These are phyloP conservation scores for Backusella sp. DNA, from an alignment of 192 early-diverging fungal genomes.

Conservation along the genomic window DNA sequence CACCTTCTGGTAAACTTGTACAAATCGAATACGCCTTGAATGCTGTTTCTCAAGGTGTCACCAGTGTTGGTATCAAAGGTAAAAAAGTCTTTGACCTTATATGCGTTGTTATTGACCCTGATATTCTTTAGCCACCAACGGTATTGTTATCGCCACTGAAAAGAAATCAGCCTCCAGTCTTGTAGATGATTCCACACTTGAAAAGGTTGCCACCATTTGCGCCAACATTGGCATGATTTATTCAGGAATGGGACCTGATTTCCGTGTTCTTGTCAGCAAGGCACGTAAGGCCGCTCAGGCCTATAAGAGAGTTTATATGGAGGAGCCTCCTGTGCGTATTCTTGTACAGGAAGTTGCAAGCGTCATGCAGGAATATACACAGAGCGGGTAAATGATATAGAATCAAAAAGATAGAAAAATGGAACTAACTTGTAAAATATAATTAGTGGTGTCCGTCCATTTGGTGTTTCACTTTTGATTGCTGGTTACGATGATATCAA, in stretches of 20 bases:
- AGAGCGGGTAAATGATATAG: constrained; percentile 73
- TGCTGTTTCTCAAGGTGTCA: constrained; percentile 87
- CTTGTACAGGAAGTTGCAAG: constrained; percentile 95
- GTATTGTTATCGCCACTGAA: constrained; percentile 97
- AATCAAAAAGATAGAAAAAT: neutral
- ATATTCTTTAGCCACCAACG: constrained; percentile 77
- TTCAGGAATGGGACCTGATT: constrained; percentile 99
- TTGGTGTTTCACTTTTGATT: constrained; percentile 96
- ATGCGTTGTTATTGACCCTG: neutral
- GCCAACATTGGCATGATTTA: constrained; percentile 97
- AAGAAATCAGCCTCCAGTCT: constrained; percentile 92
- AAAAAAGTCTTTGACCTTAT: neutral
- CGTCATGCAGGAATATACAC: constrained; percentile 99
- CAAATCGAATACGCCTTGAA: constrained; percentile 99
- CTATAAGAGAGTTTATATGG: constrained; percentile 91
- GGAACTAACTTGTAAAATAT: neutral
- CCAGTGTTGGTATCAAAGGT: constrained; percentile 95
- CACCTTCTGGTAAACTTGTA: constrained; percentile 96
- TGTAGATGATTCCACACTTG: constrained; percentile 89
- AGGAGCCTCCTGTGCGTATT: constrained; percentile 94
- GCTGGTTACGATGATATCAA: constrained; percentile 88
- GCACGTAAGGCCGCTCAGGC: constrained; percentile 96
- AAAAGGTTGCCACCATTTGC: constrained; percentile 89
- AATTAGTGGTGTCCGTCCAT: constrained; percentile 94
- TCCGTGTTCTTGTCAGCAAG: constrained; percentile 91